Percentiles rank a stretch among this genome's conserved stretches.
Conservation (phyloP, 768 basidiomycete species). For the Auriscalpium microsporum region DNA sequence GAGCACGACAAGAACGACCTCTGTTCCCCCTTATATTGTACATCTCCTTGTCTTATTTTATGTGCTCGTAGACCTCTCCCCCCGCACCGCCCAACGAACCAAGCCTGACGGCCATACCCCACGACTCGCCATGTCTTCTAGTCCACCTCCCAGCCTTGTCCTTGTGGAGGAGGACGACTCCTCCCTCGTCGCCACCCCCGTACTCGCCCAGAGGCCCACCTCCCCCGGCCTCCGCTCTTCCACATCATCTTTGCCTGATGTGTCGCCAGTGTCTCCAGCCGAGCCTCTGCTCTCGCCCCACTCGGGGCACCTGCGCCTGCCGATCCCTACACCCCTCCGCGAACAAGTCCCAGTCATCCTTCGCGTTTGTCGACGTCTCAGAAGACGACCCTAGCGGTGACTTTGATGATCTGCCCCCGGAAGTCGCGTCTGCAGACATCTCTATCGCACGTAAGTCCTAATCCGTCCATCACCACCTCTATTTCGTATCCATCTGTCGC, state of each 20-base stretch:
- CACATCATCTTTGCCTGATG: neutral
- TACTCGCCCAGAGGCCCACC: slow-evolving; percentile 1
- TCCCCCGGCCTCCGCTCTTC: neutral
- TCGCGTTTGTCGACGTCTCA: slow-evolving; percentile 10
- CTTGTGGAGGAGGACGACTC: slow-evolving; percentile 12
- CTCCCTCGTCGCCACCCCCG: slow-evolving; percentile 13
- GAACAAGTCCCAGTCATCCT: slow-evolving; percentile 16
- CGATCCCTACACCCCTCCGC: slow-evolving; percentile 15
- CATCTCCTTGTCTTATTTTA: neutral
- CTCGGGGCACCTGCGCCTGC: slow-evolving; percentile 12
- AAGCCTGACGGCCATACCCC: neutral
- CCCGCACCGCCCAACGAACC: neutral
- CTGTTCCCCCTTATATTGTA: no score
- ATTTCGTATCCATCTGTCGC: slow-evolving; percentile 1
- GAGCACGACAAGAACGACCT: no score
- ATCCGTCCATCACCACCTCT: neutral
- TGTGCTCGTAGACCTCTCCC: neutral
- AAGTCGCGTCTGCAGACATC: slow-evolving; percentile 25
- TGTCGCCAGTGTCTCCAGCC: neutral
- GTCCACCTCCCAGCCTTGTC: slow-evolving; percentile 1
- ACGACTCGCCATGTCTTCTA: slow-evolving; percentile 3
- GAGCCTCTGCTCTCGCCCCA: neutral
- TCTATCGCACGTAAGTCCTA: slow-evolving; percentile 24
- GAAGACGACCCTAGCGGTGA: slow-evolving; percentile 8
- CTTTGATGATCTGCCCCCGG: slow-evolving; percentile 20